These are phyloP conservation scores for Scalesia atractyloides DNA, from an alignment of 129 eudicot species.

Conservation along the genomic window DNA sequence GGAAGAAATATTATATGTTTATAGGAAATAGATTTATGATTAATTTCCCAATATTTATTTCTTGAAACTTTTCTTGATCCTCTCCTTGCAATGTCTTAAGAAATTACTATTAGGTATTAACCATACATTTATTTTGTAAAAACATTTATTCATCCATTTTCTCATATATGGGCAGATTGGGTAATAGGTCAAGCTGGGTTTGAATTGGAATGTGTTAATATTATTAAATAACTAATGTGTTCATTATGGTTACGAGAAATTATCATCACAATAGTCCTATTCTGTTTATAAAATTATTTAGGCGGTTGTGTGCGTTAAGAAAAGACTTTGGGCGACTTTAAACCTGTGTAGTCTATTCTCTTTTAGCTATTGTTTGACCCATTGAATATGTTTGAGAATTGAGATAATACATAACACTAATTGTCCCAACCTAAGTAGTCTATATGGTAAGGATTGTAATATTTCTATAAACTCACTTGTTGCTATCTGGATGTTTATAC, in stretches of 20 bases:
- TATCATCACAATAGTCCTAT: background rate
- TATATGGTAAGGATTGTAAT: background rate
- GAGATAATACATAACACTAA: background rate
- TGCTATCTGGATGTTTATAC: conserved; percentile 19
- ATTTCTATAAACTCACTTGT: conserved; percentile 6
- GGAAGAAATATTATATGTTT: background rate
- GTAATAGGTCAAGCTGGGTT: background rate
- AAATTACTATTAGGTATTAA: background rate
- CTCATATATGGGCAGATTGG: no score
- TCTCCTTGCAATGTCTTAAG: background rate
- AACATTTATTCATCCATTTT: background rate
- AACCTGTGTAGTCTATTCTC: background rate
- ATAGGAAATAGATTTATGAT: background rate
- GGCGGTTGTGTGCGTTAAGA: background rate
- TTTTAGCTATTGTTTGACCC: background rate
- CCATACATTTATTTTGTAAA: background rate
- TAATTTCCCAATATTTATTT: conserved; percentile 5
- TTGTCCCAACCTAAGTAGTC: background rate
- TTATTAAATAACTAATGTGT: background rate
- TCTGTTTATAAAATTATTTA: background rate
- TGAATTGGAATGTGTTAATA: background rate
- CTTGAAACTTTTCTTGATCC: background rate
- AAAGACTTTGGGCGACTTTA: background rate
- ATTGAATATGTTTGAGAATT: background rate
- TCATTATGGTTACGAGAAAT: background rate